phyloP scores from a whole-genome alignment of 1,284 basidiomycete genomes.

The Malassezia cuniculi region DNA sequence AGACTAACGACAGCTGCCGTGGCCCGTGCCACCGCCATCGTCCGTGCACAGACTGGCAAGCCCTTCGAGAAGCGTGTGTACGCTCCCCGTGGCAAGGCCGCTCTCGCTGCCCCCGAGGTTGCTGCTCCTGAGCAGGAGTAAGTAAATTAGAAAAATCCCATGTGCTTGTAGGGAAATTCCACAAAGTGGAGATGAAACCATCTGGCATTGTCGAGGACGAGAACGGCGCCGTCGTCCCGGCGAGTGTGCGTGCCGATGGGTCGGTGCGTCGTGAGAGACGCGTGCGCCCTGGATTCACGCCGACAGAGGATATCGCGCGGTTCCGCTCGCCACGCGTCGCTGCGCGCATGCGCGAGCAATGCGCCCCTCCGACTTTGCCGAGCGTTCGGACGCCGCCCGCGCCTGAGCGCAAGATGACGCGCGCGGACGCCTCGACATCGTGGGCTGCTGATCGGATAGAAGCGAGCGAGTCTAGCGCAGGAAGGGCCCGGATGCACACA shows the following conservation, averaged over 20 bases:
- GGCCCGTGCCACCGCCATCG: conserved; percentile 35
- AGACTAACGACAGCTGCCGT: conserved; percentile 27
- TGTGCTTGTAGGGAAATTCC: no score
- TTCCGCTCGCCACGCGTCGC: conserved; percentile 6
- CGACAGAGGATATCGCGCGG: conserved; percentile 8
- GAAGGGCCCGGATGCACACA: no score
- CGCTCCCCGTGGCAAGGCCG: conserved; percentile 10
- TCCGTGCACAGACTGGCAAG: conserved; percentile 23
- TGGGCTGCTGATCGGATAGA: no score
- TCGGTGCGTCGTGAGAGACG: conserved; percentile 12
- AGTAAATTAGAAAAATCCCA: no score
- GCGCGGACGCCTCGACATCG: no score
- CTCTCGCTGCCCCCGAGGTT: conserved; percentile 6
- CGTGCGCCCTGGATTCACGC: conserved; percentile 12
- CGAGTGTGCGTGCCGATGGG: conserved; percentile 13
- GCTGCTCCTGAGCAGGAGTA: conserved; percentile 6
- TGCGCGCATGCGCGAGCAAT: no score
- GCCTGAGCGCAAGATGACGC: no score
- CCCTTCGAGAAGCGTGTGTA: conserved; percentile 5
- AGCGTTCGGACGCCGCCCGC: no score
- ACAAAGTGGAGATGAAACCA: no score
- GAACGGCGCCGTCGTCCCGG: conserved; percentile 3
- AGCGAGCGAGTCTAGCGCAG: no score
- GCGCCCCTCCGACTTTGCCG: no score
- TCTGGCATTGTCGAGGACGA: conserved; percentile 10